Evolutionary conservation across 371 early-diverging fungal genomes (phyloP), one percentile per base, ranked within the genome.

Genomic region (Capniomyces stellatus): DNA sequence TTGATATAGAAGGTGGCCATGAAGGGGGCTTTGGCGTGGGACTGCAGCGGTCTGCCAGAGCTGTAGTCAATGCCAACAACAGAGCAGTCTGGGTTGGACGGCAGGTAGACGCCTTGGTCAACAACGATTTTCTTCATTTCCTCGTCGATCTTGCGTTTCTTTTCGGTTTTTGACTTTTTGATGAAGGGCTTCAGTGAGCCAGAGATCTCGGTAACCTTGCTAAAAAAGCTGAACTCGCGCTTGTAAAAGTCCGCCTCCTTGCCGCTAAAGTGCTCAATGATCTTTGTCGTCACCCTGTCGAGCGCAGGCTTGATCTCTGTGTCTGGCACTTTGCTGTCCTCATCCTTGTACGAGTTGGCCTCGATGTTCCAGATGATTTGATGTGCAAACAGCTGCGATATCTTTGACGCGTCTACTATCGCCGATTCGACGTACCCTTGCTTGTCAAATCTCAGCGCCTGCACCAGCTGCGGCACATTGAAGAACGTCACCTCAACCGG

Each of bases 361-460:
- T 92, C 85, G 92, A 99, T 95, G 64, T 99, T 98, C 99, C 99
- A 99, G 46, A 99, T 95, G 47, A 99, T 92, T 67, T 98, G 97
- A 69, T 99, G 99, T 2, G 96, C 89, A 75, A 98, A 98, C 29
- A 89, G 72, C 62, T 92, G 97, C 4, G 92, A 91, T 0, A 82
- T 79, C 55, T 78, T 78, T 0, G 90, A 97, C 0, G 98, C 87
- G 31, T 84, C 79, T 66, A 98, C 67, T 27, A 98, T 91, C 55
- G 84, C 94, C 46, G 81, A 78, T 65, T 93, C 92, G 3, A 89
- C 82, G 59, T 94, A 97, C 19, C 98, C 88, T 59, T 74, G 60
- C 1, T 66, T 66, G 59, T 98, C 95, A 58, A 87, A 74, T 23
- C 96, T 87, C 19, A 99, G 70, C 1, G 94, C 87, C 71, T 99